Evolutionary conservation across 345 rosid species (phyloP), one percentile per base, ranked within the genome.

Genomic region (Brassica carinata): DNA sequence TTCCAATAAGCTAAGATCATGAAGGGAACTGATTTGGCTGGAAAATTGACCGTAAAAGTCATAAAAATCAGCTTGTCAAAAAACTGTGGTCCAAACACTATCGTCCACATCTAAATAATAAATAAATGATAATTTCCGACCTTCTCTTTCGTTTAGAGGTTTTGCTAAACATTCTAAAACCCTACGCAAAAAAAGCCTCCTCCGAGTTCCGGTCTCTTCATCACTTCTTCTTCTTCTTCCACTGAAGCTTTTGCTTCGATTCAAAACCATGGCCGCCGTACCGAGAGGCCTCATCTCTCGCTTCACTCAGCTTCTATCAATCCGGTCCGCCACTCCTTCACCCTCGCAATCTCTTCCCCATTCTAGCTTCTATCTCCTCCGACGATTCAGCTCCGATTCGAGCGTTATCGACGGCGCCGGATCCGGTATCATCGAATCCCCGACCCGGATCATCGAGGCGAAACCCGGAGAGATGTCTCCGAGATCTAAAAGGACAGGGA

Each of bases 221-320:
- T 17, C 75, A 55, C 63, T 29, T 40, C 77, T 29, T 40, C 77
- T 19, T 53, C 69, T 34, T 74, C 80, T n/a, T 51, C 84, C 77
- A 72, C 45, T 71, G 74, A 76, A 81, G 84, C n/a, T 73, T 78
- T 73, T 29, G 72, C 73, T 78, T 69, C 74, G 79, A 82, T 74
- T 48, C 13, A 7, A 14, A 79, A 79, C n/a, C 82, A 91, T 90
- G 93, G 83, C 91, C 81, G 87, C 88, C 85, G 59, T 87, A 79
- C 82, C 90, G 78, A 84, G 93, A 88, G 97, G 92, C 85, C 79
- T 94, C 83, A 51, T 90, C 84, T 86, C 87, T 77, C 89, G 89
- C 43, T 77, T 93, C 86, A 87, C 75, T 62, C 84, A 81, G 27
- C 81, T 85, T 31, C 73, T 88, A 36, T 61, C 85, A 1, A 29